phyloP scores from a whole-genome alignment of 345 rosid species.

The Melaleuca quinquenervia region DNA sequence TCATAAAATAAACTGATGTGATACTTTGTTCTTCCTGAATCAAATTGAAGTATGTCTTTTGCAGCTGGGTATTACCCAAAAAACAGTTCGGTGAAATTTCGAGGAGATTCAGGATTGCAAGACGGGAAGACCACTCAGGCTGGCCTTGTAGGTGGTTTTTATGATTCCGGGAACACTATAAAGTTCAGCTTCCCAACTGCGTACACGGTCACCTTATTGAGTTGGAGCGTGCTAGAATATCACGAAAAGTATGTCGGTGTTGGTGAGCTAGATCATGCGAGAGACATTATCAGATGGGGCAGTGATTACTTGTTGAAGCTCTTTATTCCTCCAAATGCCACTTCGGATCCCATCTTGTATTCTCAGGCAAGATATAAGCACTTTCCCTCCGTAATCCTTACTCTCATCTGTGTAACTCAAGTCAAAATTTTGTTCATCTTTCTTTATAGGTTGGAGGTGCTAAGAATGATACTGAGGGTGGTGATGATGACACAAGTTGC shows the following conservation, averaged over 20 bases:
- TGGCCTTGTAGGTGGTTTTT: constrained; percentile 43
- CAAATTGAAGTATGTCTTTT: neutral
- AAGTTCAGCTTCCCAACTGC: constrained; percentile 59
- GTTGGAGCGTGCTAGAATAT: constrained; percentile 60
- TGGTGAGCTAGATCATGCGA: constrained; percentile 49
- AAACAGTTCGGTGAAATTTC: constrained; percentile 33
- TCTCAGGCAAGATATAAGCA: constrained; percentile 38
- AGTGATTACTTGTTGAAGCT: constrained; percentile 46
- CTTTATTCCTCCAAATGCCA: constrained; percentile 20
- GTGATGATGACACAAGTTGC: constrained; percentile 28
- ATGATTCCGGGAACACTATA: constrained; percentile 52
- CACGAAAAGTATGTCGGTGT: constrained; percentile 35
- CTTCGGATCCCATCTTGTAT: constrained; percentile 16
- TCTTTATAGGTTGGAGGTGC: constrained; percentile 36
- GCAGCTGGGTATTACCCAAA: constrained; percentile 44
- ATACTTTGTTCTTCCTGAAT: neutral
- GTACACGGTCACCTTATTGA: constrained; percentile 42
- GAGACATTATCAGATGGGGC: constrained; percentile 53
- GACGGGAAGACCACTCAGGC: constrained; percentile 30
- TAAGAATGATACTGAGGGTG: constrained; percentile 5
- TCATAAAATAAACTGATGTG: neutral
- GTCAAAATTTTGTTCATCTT: neutral
- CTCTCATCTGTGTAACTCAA: neutral
- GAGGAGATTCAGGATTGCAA: constrained; percentile 44
- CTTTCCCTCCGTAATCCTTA: neutral